Base-by-base conservation (phyloP, 208 protist species). In the Wallacemonas rigidus region DNA sequence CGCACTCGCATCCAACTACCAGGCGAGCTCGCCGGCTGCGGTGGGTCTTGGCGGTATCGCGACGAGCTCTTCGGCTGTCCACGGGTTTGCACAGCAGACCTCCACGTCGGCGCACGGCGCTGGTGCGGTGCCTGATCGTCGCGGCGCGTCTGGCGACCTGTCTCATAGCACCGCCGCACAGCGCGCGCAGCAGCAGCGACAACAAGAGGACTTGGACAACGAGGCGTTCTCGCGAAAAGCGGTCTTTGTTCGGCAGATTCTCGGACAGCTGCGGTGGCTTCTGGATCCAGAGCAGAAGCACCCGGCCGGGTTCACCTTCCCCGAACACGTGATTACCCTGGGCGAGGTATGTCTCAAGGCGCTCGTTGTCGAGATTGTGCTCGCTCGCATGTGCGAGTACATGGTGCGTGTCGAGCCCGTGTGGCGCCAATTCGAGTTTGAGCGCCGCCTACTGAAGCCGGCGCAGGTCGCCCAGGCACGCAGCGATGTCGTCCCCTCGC, bases 221-320 rank as follows among this genome's bases (percentile, higher is more conserved):
- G 89, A 95, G 56, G 90, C 87, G 57, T 95, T 97, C 79, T 97
- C 92, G 38, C 83, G 90, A 44, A 97, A 97, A 75, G 88, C 86
- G 0, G 79, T 87, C 9, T 97, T 97, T 77, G 82, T 97, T 62
- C 90, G 92, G 4, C 88, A 93, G 69, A 63, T 97, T 11, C 75
- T 97, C 39, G 92, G 92, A 2, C 92, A 97, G 76, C 81, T 97
- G 64, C 90, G 92, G 44, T 97, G 90, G 90, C 77, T 95, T 69
- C 83, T 83, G 62, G 47, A 86, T 55, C 88, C 88, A 15, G 78
- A 80, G n/a, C 85, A 91, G 70, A 75, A 74, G 45, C 92, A 97
- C 75, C 92, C 92, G 1, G 87, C 89, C 2, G 90, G 90, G 26
- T 91, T 80, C 70, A 93, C 80, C 9, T 97, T 97, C 67, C 83